Evolutionary conservation across 2,329 filamentous ascomycete genomes (phyloP), one percentile per base, ranked within the genome.

Genomic region (Aspergillus quadricinctus): DNA sequence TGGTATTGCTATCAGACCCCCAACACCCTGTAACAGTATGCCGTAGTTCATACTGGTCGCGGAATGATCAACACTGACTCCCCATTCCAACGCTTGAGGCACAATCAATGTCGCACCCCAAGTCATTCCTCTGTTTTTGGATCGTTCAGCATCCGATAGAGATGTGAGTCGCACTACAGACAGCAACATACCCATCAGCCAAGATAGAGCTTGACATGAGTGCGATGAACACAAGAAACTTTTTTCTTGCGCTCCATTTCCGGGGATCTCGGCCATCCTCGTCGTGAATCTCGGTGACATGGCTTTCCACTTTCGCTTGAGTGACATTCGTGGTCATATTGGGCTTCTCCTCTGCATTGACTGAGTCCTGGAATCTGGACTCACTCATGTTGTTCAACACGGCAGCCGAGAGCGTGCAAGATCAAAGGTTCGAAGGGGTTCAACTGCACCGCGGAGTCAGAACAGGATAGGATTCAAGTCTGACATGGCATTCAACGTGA

Each of bases 61-160:
- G 1, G 72, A 70, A 46, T 72, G 64, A 14, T 66, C 52, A 19
- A 72, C 52, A 5, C 61, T 65, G 45, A 73, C 69, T 4, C 65
- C 51, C 72, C 72, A 76, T 41, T 69, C 69, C 49, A 69, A 56
- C 7, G 71, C 70, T 56, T 75, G 73, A 10, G 73, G 69, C 14
- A 72, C 73, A 21, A 75, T 58, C 46, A 75, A 56, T 1, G 72
- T 74, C n/a, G 70, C 64, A n/a, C 73, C 73, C 73, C 73, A 75
- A 19, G 71, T 71, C 72, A 75, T 75, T 29, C 64, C 72, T 27
- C 71, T 72, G 49, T 17, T 17, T 6, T 7, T 0, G 14, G 11
- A 17, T 35, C 14, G 14, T 17, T 35, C 31, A 35, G 31, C 4
- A 17, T 0, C 2, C 17, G 31, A 35, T 35, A 17, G 1, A 35